These are phyloP conservation scores for Trichoderma hamatum DNA, from an alignment of 2,329 filamentous ascomycete genomes.

Conservation along the genomic window DNA sequence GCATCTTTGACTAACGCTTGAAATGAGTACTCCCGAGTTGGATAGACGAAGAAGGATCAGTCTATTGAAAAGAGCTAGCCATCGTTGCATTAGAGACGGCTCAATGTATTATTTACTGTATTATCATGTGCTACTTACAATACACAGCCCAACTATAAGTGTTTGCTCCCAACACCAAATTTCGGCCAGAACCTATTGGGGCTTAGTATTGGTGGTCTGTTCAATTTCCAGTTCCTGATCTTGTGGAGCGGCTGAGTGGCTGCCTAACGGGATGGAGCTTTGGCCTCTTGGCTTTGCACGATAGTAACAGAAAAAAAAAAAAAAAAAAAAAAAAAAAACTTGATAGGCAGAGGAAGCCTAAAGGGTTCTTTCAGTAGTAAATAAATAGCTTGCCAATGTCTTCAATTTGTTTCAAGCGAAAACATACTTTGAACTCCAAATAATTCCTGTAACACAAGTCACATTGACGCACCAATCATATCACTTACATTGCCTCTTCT, in stretches of 20 bases:
- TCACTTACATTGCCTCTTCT: neutral
- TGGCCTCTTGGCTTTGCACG: neutral
- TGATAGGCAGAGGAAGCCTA: neutral
- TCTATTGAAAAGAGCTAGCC: neutral
- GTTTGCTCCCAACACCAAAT: neutral
- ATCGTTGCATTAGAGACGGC: neutral
- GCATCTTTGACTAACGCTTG: slow-evolving; percentile 2
- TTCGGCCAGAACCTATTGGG: neutral
- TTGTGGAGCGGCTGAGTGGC: slow-evolving; percentile 12
- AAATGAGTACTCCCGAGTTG: neutral
- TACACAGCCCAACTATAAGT: neutral
- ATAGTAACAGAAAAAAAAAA: neutral
- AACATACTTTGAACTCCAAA: neutral
- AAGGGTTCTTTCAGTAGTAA: neutral
- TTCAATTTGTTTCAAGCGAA: neutral
- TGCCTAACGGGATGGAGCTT: neutral
- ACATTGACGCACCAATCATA: neutral
- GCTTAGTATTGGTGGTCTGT: neutral
- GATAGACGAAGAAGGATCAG: neutral
- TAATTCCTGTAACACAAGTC: neutral
- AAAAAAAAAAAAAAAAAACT: neutral
- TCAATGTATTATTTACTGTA: slow-evolving; percentile 7
- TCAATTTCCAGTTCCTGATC: neutral
- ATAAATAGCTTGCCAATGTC: neutral
- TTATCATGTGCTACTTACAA: neutral